Conservation (phyloP, 2,329 filamentous ascomycete species). For the Colletotrichum kahawae region DNA sequence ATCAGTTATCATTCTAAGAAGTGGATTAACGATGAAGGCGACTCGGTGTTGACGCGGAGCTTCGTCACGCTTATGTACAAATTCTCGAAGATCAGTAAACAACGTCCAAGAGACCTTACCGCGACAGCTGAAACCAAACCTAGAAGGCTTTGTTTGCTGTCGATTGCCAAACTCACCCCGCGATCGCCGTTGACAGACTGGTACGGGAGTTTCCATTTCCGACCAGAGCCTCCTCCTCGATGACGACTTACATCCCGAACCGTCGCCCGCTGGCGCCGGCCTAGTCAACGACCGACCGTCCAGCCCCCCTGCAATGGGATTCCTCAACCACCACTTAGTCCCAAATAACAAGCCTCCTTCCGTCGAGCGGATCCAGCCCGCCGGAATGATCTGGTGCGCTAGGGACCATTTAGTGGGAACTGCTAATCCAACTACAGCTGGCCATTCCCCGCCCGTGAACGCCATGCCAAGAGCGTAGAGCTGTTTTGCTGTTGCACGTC, state of each 20-base stretch:
- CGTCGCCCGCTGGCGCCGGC: not conserved
- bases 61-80: not conserved
- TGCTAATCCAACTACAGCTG: not conserved
- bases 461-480: conserved; percentile 9
- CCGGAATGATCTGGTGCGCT: not conserved
- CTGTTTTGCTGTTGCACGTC: not conserved
- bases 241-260: not conserved
- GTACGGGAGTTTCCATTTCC: not conserved
- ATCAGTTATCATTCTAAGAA: too few relatives aligned
- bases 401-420: not conserved
- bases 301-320: not conserved
- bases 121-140: not conserved
- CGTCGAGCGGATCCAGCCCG: not conserved
- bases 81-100: not conserved
- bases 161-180: not conserved
- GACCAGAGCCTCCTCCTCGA: not conserved
- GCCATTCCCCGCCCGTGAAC: not conserved
- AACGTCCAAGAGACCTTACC: not conserved
- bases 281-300: not conserved
- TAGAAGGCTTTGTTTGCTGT: not conserved
- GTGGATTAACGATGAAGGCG: too few relatives aligned
- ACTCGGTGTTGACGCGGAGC: not conserved
- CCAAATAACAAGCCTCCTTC: not conserved
- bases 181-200: not conserved
- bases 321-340: not conserved